Percentiles rank a stretch among this genome's conserved stretches.
Evolutionary conservation across 306 rosid species (phyloP).

Genomic region (Nissolia schottii): DNA sequence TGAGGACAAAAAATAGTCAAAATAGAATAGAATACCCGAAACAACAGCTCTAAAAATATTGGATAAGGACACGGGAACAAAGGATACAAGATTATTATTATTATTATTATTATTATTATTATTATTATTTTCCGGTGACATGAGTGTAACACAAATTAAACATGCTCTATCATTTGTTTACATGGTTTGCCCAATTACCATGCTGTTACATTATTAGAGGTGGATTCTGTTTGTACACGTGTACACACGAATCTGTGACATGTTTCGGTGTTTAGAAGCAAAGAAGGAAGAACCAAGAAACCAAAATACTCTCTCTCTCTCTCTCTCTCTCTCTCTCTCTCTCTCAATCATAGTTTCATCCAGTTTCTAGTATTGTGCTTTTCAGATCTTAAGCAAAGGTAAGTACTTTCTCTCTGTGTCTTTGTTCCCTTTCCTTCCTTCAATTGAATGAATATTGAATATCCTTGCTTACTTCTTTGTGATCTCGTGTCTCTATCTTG

Average conservation of each 20-base stretch:
- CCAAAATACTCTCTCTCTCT: neutral
- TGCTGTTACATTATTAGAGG: neutral
- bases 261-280: slow-evolving; percentile 7
- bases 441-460: neutral
- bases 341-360: neutral
- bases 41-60: neutral
- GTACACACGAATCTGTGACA: neutral
- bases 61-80: neutral
- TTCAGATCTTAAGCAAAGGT: slow-evolving; percentile 3
- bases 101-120: neutral
- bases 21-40: neutral
- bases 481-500: neutral
- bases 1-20: neutral
- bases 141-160: neutral
- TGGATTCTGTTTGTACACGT: neutral
- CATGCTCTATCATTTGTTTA: too few species aligned
- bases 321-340: neutral
- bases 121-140: neutral
- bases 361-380: neutral
- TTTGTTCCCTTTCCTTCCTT: neutral
- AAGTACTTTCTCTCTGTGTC: neutral
- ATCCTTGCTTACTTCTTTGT: slow-evolving; percentile 9
- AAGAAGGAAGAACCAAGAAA: neutral
- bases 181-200: too few species aligned
- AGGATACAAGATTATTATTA: neutral